Evolutionary conservation across 768 basidiomycete genomes (phyloP).

Genomic region (Kwoniella sp.): DNA sequence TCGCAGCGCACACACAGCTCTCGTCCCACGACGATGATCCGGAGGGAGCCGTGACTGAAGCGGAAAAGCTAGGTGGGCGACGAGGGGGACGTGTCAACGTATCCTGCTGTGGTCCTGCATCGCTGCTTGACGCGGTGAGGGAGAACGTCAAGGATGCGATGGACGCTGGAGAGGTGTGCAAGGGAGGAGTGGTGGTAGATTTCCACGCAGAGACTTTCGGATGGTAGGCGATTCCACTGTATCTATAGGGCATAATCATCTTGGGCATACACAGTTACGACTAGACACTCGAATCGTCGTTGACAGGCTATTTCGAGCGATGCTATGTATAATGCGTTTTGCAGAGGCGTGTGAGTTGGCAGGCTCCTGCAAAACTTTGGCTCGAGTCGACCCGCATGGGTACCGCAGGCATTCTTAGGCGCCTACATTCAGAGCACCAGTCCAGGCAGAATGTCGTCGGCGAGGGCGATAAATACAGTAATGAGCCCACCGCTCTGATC

Average conservation of each 20-base stretch:
- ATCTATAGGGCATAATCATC: neutral
- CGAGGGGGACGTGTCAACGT: conserved; percentile 13
- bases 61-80: neutral
- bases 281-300: too few species aligned
- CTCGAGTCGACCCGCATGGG: too few species aligned
- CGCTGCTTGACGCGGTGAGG: conserved; percentile 8
- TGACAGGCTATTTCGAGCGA: too few species aligned
- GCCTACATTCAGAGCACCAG: too few species aligned
- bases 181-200: conserved; percentile 13
- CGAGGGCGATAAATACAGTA: too few species aligned
- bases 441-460: too few species aligned
- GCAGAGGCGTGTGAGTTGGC: too few species aligned
- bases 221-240: conserved; percentile 2
- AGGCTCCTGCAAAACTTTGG: too few species aligned
- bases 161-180: conserved; percentile 7
- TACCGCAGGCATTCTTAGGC: too few species aligned
- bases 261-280: too few species aligned
- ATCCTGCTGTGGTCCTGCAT: conserved; percentile 11
- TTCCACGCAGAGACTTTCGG: conserved; percentile 19
- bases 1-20: neutral
- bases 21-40: neutral
- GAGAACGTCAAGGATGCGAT: conserved; percentile 8
- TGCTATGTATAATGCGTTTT: too few species aligned
- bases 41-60: neutral
- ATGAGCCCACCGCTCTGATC: too few species aligned